phyloP scores from a whole-genome alignment of 2,329 filamentous ascomycete genomes.

The Colletotrichum tamarilloi region DNA sequence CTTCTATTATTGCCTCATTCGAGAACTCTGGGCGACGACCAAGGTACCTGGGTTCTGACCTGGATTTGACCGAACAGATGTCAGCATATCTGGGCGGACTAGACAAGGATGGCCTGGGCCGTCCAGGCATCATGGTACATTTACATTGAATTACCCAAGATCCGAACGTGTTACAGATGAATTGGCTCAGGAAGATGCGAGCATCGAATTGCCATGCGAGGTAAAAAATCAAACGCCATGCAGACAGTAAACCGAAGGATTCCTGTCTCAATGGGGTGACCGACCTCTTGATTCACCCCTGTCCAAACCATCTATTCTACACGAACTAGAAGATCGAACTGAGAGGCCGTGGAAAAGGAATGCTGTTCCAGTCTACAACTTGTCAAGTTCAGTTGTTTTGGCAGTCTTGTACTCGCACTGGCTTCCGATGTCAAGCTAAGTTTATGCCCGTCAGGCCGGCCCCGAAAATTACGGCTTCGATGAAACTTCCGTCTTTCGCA shows the following conservation, averaged over 20 bases:
- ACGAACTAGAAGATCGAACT: not conserved
- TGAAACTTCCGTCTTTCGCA: too few species aligned
- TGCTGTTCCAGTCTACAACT: not conserved
- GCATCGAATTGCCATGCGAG: not conserved
- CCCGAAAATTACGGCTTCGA: not conserved
- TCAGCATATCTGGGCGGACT: not conserved
- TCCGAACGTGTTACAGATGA: not conserved
- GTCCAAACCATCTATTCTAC: too few species aligned
- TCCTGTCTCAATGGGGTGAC: too few species aligned
- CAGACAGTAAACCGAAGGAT: too few species aligned
- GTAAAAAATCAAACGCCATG: too few species aligned
- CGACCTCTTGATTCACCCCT: too few species aligned
- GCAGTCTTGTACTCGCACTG: not conserved
- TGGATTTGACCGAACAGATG: not conserved
- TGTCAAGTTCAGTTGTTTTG: not conserved
- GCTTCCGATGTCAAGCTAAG: not conserved
- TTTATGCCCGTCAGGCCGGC: not conserved
- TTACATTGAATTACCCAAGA: too few species aligned
- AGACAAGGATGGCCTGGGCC: not conserved
- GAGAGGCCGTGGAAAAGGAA: not conserved
- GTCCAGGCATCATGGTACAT: not conserved
- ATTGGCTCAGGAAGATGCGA: rapidly evolving
- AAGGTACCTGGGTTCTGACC: too few species aligned
- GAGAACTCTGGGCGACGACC: not conserved
- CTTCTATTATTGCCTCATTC: not conserved